These are phyloP conservation scores for Trichoderma guizhouense DNA, from an alignment of 2,329 filamentous ascomycete species.

Conservation along the genomic window DNA sequence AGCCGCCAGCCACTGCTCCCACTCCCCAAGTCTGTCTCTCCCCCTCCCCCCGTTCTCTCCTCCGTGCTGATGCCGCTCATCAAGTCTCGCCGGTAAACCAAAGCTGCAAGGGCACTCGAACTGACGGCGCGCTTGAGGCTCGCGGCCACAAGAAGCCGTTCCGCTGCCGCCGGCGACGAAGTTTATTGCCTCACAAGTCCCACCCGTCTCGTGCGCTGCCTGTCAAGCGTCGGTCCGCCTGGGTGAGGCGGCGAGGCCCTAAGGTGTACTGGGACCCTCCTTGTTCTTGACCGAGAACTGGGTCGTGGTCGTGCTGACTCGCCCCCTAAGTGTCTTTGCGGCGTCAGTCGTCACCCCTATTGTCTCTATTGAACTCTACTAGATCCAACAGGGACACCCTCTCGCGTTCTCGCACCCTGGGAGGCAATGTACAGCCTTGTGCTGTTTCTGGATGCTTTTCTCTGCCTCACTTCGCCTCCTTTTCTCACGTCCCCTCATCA, in stretches of 20 bases:
- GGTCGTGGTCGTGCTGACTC: constrained; percentile 4
- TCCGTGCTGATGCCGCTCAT: not conserved
- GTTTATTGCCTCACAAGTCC: constrained; percentile 12
- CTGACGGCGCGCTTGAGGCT: constrained; percentile 3
- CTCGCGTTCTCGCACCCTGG: not conserved
- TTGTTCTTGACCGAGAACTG: constrained; percentile 11
- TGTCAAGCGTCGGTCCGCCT: constrained; percentile 16
- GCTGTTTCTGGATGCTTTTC: not conserved
- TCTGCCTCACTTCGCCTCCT: not conserved
- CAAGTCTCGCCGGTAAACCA: not conserved
- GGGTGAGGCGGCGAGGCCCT: constrained; percentile 13
- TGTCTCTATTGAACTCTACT: constrained; percentile 11
- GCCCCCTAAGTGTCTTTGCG: not conserved
- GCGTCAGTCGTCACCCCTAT: constrained; percentile 14
- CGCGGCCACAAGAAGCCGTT: constrained; percentile 15
- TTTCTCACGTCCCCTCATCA: not conserved
- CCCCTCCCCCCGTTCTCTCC: not conserved
- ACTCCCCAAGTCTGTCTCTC: not conserved
- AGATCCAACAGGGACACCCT: constrained; percentile 3
- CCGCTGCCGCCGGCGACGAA: constrained; percentile 11
- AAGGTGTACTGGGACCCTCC: not conserved
- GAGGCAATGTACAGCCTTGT: not conserved
- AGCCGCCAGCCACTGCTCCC: not conserved
- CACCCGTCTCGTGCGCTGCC: constrained; percentile 14
- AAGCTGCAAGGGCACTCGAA: not conserved